These are phyloP conservation scores for Flaveria sonorensis DNA, from an alignment of 129 eudicot species.

Conservation along the genomic window DNA sequence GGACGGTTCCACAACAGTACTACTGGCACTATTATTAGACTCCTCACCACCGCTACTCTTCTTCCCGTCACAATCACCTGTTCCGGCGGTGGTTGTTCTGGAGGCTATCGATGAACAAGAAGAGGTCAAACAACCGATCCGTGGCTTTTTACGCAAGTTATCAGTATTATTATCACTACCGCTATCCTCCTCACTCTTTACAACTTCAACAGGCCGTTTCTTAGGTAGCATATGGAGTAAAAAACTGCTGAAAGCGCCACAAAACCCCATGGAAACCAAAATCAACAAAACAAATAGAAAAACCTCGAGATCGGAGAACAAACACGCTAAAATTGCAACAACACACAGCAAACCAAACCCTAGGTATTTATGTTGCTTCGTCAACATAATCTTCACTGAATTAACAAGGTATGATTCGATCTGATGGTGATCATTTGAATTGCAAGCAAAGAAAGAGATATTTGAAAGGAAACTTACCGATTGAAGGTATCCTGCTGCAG, in stretches of 20 bases:
- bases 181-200: constrained; percentile 43
- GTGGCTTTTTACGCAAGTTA: constrained; percentile 50
- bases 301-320: constrained; percentile 38
- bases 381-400: not conserved
- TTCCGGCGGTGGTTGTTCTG: constrained; percentile 16
- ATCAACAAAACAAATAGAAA: constrained; percentile 21
- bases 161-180: constrained; percentile 35
- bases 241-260: constrained; percentile 64
- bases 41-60: constrained; percentile 26
- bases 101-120: constrained; percentile 31
- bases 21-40: constrained; percentile 6
- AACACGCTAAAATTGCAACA: not conserved
- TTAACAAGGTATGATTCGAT: constrained; percentile 34
- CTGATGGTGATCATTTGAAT: constrained; percentile 30
- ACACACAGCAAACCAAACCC: constrained; percentile 16
- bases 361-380: constrained; percentile 21
- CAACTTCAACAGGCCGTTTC: constrained; percentile 75
- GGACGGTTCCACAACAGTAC: constrained; percentile 11
- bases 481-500: constrained; percentile 14
- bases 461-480: constrained; percentile 31
- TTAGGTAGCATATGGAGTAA: constrained; percentile 88
- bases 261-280: constrained; percentile 50
- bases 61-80: constrained; percentile 22
- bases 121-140: constrained; percentile 46
- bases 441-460: constrained; percentile 41